Conservation (phyloP, 495 filamentous ascomycete species). For the Apiosordaria backusii region DNA sequence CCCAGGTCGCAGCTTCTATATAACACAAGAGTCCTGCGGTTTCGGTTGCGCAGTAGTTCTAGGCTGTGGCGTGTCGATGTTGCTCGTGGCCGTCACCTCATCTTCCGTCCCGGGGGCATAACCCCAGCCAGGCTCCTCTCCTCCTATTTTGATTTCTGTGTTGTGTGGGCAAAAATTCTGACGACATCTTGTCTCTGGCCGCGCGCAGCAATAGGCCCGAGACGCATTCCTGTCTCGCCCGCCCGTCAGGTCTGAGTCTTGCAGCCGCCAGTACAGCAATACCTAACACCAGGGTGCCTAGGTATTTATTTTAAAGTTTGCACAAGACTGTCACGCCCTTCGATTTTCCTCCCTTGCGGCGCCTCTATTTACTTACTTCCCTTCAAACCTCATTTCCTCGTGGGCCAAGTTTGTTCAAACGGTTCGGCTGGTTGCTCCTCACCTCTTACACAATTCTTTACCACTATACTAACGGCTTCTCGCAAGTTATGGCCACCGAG, state of each 20-base stretch:
- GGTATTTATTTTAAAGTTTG: constrained; percentile 3
- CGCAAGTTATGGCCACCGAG: constrained; percentile 20
- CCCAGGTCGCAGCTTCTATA: constrained; percentile 15
- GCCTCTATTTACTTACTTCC: background rate
- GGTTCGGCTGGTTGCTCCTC: constrained; percentile 3
- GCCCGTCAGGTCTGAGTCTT: background rate
- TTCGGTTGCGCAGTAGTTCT: background rate
- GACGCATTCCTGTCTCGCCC: constrained; percentile 8
- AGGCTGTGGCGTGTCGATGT: background rate
- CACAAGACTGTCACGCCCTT: background rate
- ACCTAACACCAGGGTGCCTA: background rate
- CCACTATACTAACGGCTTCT: background rate
- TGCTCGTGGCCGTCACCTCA: background rate
- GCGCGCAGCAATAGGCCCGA: constrained; percentile 5
- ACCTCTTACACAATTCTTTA: constrained; percentile 3
- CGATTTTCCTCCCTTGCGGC: background rate
- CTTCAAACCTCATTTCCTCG: background rate
- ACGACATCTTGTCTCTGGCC: constrained; percentile 1
- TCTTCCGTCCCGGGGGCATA: constrained; percentile 2
- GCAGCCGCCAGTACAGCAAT: background rate
- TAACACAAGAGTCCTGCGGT: constrained; percentile 13
- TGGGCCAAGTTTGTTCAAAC: background rate
- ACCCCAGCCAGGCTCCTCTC: background rate
- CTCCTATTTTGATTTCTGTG: no score
- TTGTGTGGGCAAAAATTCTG: background rate